Evolutionary conservation across 2,329 filamentous ascomycete species (phyloP).

Genomic region (Didymella sp.): DNA sequence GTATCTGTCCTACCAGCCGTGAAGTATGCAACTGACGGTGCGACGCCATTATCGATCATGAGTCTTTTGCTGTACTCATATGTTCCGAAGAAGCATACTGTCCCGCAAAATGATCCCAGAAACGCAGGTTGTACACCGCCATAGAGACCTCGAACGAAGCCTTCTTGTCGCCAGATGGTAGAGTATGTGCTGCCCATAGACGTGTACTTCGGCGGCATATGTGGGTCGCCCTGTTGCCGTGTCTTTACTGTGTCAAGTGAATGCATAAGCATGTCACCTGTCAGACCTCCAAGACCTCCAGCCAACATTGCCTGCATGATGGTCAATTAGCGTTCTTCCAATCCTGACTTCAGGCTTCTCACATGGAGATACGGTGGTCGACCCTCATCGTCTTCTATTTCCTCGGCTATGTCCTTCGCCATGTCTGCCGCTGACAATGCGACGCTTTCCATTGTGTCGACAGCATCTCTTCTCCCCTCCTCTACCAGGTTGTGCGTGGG

Average conservation of each 20-base stretch:
- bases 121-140: slow-evolving; percentile 93
- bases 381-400: slow-evolving; percentile 52
- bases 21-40: slow-evolving; percentile 84
- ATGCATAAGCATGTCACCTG: slow-evolving; percentile 98
- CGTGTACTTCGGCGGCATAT: slow-evolving; percentile 90
- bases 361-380: slow-evolving; percentile 59
- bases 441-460: slow-evolving; percentile 33
- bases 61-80: slow-evolving; percentile 95
- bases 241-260: slow-evolving; percentile 99
- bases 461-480: slow-evolving; percentile 43
- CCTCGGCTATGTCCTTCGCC: slow-evolving; percentile 29
- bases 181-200: slow-evolving; percentile 89
- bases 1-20: slow-evolving; percentile 68
- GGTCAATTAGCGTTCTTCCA: slow-evolving; percentile 32
- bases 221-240: slow-evolving; percentile 93
- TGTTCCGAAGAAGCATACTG: slow-evolving; percentile 91
- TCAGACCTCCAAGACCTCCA: slow-evolving; percentile 89
- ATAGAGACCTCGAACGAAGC: slow-evolving; percentile 83
- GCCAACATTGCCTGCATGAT: slow-evolving; percentile 83
- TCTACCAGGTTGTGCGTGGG: slow-evolving; percentile 46
- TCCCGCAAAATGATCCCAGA: slow-evolving; percentile 90
- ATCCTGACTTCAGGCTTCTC: slow-evolving; percentile 26
- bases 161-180: slow-evolving; percentile 93
- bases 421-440: slow-evolving; percentile 32
- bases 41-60: slow-evolving; percentile 83